Evolutionary conservation across 2,329 filamentous ascomycete species (phyloP), one percentile per base, ranked within the genome.

Genomic region (Ceratocystis diversiconidia): DNA sequence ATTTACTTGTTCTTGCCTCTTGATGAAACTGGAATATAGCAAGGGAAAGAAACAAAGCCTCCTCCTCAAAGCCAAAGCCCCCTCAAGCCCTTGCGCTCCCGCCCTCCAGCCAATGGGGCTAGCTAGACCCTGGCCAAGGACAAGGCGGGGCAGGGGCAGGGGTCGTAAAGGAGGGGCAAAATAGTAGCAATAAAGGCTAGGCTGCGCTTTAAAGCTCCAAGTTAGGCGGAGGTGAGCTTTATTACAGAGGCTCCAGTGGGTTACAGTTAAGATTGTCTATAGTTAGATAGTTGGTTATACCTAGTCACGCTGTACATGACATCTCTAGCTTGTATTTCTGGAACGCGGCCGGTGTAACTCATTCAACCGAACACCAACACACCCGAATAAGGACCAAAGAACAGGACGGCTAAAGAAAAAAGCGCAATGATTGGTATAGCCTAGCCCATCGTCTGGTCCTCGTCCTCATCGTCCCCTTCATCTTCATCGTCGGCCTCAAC

Each of bases 401-500:
- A 12, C 8, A 12, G 36, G 10, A 12, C 36, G 36, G 36, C 10
- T 3, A 12, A 41, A 41, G 3, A 41, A 12, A 10, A 41, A 12
- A 41, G 8, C 10, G 3, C 10, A 10, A 12, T 12, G 5, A n/a
- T 4, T 57, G 57, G 22, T 15, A 41, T 6, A 5, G 48, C 7
- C 43, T 55, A 66, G n/a, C 41, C 46, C 25, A 52, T 66, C 15
- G 48, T 66, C 61, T 52, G 32, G 55, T 67, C 66, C 44, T 46
- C 62, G 5, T 64, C 62, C 3, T 66, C 64, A 3, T 66, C 60
- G 22, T 66, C 64, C 15, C 32, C 60, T 19, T 63, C 64, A n/a
- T 48, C 65, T 55, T 63, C 65, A 19, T 63, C 65, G 28, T 63
- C 65, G 5, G 60, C 65, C 32, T 67, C 65, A 32, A 61, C 25